Evolutionary conservation across 2,329 filamentous ascomycete species (phyloP), one percentile per base, ranked within the genome.

Genomic region (Shiraia sp.): DNA sequence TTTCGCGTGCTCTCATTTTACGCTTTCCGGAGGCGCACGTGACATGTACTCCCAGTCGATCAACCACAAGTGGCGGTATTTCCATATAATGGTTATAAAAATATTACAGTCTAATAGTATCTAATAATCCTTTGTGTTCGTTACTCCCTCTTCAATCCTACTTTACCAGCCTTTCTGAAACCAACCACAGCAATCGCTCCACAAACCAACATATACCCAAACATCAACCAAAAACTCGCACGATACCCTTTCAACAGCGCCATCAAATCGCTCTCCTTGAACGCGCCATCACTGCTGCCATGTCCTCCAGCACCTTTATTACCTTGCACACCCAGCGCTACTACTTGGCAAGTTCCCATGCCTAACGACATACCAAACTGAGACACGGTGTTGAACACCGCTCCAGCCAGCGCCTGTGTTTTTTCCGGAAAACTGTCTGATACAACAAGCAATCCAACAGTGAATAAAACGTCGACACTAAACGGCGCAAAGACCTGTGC

Each of bases 341-440:
- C 52, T n/a, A 64, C 57, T 38, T 63, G 61, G 35, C 55, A 58
- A 14, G 45, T 43, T 1, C 56, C 55, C 38, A 62, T 50, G 10
- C 55, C 57, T 15, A 65, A 26, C 14, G 49, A 75, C 32, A 79
- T 63, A 0, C 81, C 81, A 40, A 84, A 76, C 47, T 84, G 80
- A 0, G 73, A 66, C 1, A 78, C 69, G 0, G 80, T 82, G 46
- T 81, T 83, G 60, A 84, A 85, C 0, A 85, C 80, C 0, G 79
- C 80, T 0, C 81, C 82, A 0, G 80, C 81, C 0, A 85, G 66
- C 0, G 78, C 78, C 42, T 85, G 81, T 1, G 73, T 81, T 7
- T 79, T 65, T n/a, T 74, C 69, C 0, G 79, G 76, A 46, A 83
- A 84, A 2, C 71, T 73, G 10, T 79, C 75, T 0, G 75, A 73